phyloP scores from a whole-genome alignment of 805 yeast species.

The Pichia heedii region DNA sequence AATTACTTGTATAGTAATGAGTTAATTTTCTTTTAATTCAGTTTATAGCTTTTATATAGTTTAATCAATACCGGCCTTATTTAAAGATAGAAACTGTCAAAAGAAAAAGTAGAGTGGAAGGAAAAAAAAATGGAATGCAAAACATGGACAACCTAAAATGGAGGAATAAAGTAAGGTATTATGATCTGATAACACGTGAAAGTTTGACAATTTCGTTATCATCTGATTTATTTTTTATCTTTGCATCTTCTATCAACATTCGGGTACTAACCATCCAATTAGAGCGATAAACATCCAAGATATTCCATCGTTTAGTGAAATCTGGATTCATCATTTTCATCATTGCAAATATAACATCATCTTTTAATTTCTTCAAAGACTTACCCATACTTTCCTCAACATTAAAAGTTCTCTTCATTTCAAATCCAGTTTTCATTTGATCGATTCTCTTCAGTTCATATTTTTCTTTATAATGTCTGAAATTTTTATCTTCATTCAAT shows the following conservation, averaged over 20 bases:
- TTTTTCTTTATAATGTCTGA: slow-evolving; percentile 11
- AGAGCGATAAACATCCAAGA: slow-evolving; percentile 15
- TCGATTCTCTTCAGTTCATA: slow-evolving; percentile 12
- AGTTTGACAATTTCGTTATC: slow-evolving; percentile 21
- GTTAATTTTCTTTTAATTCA: too few species aligned
- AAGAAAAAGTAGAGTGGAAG: too few species aligned
- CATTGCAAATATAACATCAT: slow-evolving; percentile 9
- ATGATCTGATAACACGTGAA: slow-evolving; percentile 1
- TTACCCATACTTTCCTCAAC: slow-evolving; percentile 1
- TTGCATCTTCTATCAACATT: slow-evolving; percentile 12
- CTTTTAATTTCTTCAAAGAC: slow-evolving; percentile 10
- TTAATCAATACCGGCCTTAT: too few species aligned
- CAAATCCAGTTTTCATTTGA: slow-evolving; percentile 14
- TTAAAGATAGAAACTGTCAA: too few species aligned
- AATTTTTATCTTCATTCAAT: slow-evolving; percentile 18
- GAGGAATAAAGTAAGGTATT: too few species aligned
- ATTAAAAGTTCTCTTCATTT: slow-evolving; percentile 11
- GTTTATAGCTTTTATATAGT: too few species aligned
- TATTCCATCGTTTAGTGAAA: slow-evolving; percentile 15
- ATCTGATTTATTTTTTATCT: slow-evolving; percentile 8
- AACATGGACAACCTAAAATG: too few species aligned
- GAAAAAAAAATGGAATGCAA: too few species aligned
- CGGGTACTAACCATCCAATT: slow-evolving; percentile 28
- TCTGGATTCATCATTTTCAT: slow-evolving; percentile 26
- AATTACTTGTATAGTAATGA: too few species aligned